Evolutionary conservation across 1,139 yeast species (phyloP), one percentile per base, ranked within the genome.

Genomic region (Suhomyces atakaporum): DNA sequence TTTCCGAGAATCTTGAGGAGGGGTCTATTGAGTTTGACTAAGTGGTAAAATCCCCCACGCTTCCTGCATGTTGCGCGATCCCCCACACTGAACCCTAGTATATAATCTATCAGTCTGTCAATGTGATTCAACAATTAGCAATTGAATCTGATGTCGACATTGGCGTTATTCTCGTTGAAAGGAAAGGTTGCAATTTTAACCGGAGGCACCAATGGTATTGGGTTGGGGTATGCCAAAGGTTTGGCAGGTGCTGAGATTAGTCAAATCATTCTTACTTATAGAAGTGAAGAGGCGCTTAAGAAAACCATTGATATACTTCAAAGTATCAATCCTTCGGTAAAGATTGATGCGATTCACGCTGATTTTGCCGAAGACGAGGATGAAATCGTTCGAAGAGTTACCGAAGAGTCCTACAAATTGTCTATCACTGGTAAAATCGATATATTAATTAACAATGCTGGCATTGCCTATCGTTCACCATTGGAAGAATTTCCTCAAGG

Each of bases 371-470:
- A 45, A 12, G 46, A 46, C 25, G 58, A 54, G 25, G 46, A 46
- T 35, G 49, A 30, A 23, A 38, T 41, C 34, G 53, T 35, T 12
- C 33, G 25, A 11, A 31, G 16, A 11, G 43, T 50, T 25, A 39
- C 38, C 3, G 33, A 31, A 9, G 33, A 36, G 19, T 29, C 39
- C 3, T 36, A 36, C 16, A 29, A 28, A 23, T 14, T 24, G 20
- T 25, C 40, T 5, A 16, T 16, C 11, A 56, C 54, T 25, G 68
- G 62, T 1, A 51, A 56, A 23, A 63, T 77, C 39, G 79, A 77
- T 48, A 67, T 77, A 10, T 63, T 80, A 57, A 54, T 78, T 45
- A 77, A 77, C 50, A 75, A 77, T 48, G 83, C 82, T 6, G 84
- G 84, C 8, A 69, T 76, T 39, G 63, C 64, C 30, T 44, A 54